phyloP scores from a whole-genome alignment of 306 rosid genomes.

The Corylus avellana region DNA sequence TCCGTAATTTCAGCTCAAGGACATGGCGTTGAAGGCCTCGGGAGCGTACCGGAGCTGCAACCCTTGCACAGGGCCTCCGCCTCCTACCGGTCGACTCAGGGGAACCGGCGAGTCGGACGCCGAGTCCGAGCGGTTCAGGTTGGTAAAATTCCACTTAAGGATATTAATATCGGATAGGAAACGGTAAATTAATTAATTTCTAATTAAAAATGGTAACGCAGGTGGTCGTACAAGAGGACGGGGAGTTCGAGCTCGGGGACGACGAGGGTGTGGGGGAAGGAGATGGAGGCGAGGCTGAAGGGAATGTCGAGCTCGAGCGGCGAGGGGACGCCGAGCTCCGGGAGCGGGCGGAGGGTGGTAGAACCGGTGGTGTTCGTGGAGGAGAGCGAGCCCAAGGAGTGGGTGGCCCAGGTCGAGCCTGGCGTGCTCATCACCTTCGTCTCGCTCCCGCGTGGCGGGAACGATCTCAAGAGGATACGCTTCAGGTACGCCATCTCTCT shows the following conservation, averaged over 20 bases:
- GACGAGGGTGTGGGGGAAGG: conserved; percentile 86
- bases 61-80: conserved; percentile 66
- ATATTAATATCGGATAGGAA: no score
- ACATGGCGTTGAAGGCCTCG: conserved; percentile 93
- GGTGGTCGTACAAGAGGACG: conserved; percentile 73
- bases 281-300: conserved; percentile 88
- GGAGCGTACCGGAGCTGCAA: conserved; percentile 83
- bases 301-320: conserved; percentile 92
- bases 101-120: conserved; percentile 60
- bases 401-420: conserved; percentile 90
- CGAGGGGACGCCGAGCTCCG: conserved; percentile 77
- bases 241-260: conserved; percentile 80
- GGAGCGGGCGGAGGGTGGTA: conserved; percentile 63
- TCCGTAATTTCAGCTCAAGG: conserved; percentile 54
- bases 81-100: conserved; percentile 22
- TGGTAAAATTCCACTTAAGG: no score
- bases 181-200: no score
- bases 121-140: conserved; percentile 65
- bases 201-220: no score
- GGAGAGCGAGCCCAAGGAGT: conserved; percentile 77
- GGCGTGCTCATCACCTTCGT: conserved; percentile 82
- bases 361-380: conserved; percentile 79
- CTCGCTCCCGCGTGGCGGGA: conserved; percentile 80
- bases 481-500: conserved; percentile 54
- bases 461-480: conserved; percentile 78